Conservation (phyloP, 164 flowering plant genomes). For the Liquidambar formosana region DNA sequence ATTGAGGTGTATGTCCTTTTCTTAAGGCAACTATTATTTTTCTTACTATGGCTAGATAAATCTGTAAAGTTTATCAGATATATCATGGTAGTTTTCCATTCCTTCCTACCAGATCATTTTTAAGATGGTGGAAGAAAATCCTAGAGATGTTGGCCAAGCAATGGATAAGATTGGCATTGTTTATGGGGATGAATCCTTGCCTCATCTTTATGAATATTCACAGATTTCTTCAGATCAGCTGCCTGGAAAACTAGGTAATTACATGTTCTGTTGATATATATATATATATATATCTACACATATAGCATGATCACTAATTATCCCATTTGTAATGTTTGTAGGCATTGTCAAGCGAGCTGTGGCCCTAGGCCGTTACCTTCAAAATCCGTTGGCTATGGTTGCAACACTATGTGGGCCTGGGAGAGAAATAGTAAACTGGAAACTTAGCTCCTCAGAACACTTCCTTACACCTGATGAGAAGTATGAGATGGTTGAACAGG, state of each 20-base stretch:
- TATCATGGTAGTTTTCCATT: background rate
- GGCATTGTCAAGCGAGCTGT: conserved; percentile 97
- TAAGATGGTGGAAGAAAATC: conserved; percentile 85
- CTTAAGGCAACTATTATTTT: too few relatives aligned
- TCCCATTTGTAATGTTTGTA: conserved; percentile 21
- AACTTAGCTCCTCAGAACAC: conserved; percentile 60
- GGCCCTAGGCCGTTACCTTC: conserved; percentile 95
- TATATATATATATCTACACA: too few relatives aligned
- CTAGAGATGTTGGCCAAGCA: conserved; percentile 79
- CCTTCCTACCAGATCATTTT: conserved; percentile 62
- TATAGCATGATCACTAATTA: too few relatives aligned
- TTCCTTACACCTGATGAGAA: conserved; percentile 92
- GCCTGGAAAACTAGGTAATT: conserved; percentile 69
- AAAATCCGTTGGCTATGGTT: conserved; percentile 96
- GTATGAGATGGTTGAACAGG: conserved; percentile 83
- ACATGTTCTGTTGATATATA: background rate
- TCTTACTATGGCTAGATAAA: too few relatives aligned
- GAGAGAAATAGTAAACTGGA: conserved; percentile 89
- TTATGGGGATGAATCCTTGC: conserved; percentile 93
- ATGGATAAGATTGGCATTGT: conserved; percentile 75
- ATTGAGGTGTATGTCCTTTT: too few relatives aligned
- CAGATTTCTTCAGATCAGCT: conserved; percentile 84
- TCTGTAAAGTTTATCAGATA: background rate
- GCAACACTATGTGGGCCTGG: conserved; percentile 96
- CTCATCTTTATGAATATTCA: conserved; percentile 88